phyloP scores from a whole-genome alignment of 192 early-diverging fungal genomes.

The Martensiomyces pterosporus region DNA sequence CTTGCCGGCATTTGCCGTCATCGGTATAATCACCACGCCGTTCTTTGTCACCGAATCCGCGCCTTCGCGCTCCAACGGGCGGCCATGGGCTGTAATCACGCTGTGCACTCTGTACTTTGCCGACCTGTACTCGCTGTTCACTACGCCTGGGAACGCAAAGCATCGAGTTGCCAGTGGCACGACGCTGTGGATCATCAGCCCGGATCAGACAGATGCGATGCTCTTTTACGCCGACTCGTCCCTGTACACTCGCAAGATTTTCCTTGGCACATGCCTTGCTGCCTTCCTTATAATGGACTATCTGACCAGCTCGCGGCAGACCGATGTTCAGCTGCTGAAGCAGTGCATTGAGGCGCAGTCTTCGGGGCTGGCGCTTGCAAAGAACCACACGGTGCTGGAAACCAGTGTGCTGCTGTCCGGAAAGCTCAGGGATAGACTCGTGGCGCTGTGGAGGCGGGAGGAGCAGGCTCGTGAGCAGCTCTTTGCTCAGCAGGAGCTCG shows the following conservation, averaged over 20 bases:
- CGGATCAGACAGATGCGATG: conserved; percentile 17
- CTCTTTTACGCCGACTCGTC: conserved; percentile 35
- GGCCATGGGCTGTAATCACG: conserved; percentile 32
- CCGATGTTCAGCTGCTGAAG: conserved; percentile 40
- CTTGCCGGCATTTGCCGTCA: conserved; percentile 31
- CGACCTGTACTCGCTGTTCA: conserved; percentile 14
- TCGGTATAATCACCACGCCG: conserved; percentile 31
- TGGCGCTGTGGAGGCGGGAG: conserved; percentile 28
- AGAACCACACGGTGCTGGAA: conserved; percentile 36
- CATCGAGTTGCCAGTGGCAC: conserved; percentile 6
- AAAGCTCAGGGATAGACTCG: conserved; percentile 18
- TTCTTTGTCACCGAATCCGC: conserved; percentile 31
- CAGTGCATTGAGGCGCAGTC: conserved; percentile 17
- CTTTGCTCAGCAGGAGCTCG: conserved; percentile 23
- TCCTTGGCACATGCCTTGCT: conserved; percentile 14
- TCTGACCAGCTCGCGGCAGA: conserved; percentile 34
- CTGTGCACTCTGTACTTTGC: conserved; percentile 18
- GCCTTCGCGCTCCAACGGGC: conserved; percentile 28
- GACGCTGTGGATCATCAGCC: conserved; percentile 32
- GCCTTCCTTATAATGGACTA: conserved; percentile 28
- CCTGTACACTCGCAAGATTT: conserved; percentile 25
- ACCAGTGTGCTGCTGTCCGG: conserved; percentile 23
- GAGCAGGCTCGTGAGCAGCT: conserved; percentile 11
- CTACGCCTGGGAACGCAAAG: too few relatives aligned
- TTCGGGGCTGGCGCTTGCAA: conserved; percentile 10